Conservation (phyloP, 768 basidiomycete genomes). For the Suillus bovinus region DNA sequence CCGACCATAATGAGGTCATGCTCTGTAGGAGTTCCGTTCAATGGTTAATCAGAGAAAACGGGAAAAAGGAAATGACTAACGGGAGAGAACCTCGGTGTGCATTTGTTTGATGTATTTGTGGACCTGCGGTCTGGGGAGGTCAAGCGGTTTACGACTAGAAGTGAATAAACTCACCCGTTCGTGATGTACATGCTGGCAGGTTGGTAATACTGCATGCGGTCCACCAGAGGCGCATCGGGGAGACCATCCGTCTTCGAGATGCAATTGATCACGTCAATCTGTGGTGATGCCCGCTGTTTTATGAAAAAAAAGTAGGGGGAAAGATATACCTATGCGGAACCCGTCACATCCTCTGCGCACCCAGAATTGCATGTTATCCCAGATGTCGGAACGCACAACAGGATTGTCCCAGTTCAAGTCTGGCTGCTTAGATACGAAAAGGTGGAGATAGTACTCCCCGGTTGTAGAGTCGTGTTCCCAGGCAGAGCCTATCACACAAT, state of each 20-base stretch:
- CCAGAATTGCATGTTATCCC: slow-evolving; percentile 72
- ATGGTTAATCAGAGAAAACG: slow-evolving; percentile 5
- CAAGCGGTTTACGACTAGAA: slow-evolving; percentile 3
- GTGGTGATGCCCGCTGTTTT: slow-evolving; percentile 4
- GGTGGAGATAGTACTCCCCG: slow-evolving; percentile 72
- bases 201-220: slow-evolving; percentile 53
- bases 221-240: slow-evolving; percentile 63
- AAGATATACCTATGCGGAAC: slow-evolving; percentile 54
- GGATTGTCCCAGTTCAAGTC: slow-evolving; percentile 80
- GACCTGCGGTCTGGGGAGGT: slow-evolving; percentile 50
- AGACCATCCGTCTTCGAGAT: slow-evolving; percentile 64
- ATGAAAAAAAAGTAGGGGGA: not conserved
- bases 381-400: slow-evolving; percentile 56
- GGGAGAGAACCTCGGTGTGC: slow-evolving; percentile 57
- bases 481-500: slow-evolving; percentile 47
- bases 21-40: slow-evolving; percentile 35
- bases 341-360: slow-evolving; percentile 74
- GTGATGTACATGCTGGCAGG: slow-evolving; percentile 52
- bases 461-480: slow-evolving; percentile 71
- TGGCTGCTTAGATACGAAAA: slow-evolving; percentile 67
- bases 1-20: slow-evolving; percentile 66
- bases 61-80: slow-evolving; percentile 31
- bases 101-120: slow-evolving; percentile 73
- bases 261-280: slow-evolving; percentile 75
- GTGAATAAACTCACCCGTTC: slow-evolving; percentile 49